Conservation (phyloP, 2,329 filamentous ascomycete genomes). For the Nemania sp. region DNA sequence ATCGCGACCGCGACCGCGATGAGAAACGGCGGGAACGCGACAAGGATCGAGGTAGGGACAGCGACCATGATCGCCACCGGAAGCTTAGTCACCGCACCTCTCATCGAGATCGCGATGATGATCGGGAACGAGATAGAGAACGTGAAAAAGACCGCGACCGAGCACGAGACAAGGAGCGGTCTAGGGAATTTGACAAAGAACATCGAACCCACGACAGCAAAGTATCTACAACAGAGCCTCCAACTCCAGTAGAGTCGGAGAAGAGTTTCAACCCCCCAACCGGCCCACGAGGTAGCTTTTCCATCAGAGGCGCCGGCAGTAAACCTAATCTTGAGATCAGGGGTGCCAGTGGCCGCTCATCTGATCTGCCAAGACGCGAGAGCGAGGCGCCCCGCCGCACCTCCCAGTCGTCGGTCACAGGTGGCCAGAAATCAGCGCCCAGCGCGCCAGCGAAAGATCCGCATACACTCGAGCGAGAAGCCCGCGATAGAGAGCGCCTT, state of each 20-base stretch:
- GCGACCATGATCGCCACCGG: constrained; percentile 52
- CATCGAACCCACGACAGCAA: constrained; percentile 52
- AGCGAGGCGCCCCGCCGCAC: constrained; percentile 52
- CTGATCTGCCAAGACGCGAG: constrained; percentile 45
- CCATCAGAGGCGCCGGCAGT: constrained; percentile 47
- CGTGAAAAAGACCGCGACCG: constrained; percentile 52
- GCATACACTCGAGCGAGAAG: constrained; percentile 78
- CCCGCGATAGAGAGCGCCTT: constrained; percentile 72
- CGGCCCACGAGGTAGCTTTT: constrained; percentile 53
- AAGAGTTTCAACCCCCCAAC: constrained; percentile 58
- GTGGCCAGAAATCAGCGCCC: constrained; percentile 41
- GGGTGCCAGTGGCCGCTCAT: constrained; percentile 48
- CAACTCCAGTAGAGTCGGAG: constrained; percentile 53
- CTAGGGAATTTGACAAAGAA: constrained; percentile 54
- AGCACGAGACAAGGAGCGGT: constrained; percentile 53
- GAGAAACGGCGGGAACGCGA: constrained; percentile 49
- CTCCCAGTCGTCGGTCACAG: constrained; percentile 52
- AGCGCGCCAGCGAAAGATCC: constrained; percentile 60
- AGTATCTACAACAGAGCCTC: constrained; percentile 48
- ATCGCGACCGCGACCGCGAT: constrained; percentile 56
- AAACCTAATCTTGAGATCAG: constrained; percentile 51
- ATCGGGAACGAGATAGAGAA: constrained; percentile 56
- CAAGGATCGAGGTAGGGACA: constrained; percentile 55
- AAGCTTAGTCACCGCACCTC: constrained; percentile 56
- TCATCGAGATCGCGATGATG: constrained; percentile 58